Conservation (phyloP, 345 rosid genomes). For the Salix arbutifolia region DNA sequence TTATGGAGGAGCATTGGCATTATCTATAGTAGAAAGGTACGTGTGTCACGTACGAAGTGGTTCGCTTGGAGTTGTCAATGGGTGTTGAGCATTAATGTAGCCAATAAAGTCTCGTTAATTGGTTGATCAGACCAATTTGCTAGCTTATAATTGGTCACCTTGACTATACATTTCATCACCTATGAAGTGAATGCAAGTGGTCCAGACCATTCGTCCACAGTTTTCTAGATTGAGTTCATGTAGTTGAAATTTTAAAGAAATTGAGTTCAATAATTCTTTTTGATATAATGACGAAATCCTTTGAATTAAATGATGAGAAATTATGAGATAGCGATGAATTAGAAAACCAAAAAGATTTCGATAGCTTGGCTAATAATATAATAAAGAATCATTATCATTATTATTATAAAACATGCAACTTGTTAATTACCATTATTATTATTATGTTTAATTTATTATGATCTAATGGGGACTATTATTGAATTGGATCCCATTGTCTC, state of each 20-base stretch:
- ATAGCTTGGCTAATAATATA: no score
- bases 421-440: background rate
- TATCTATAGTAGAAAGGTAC: slow-evolving; percentile 13
- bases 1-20: background rate
- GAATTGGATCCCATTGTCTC: background rate
- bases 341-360: no score
- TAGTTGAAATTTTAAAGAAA: no score
- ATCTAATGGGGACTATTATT: background rate
- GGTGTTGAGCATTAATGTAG: background rate
- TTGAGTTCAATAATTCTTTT: no score
- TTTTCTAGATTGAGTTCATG: background rate
- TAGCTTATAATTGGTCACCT: slow-evolving; percentile 28
- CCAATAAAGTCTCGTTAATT: background rate
- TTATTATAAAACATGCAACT: background rate
- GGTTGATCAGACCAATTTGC: slow-evolving; percentile 16
- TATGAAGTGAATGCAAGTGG: slow-evolving; percentile 25
- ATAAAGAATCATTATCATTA: no score
- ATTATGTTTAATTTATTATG: background rate
- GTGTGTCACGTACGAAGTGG: slow-evolving; percentile 31
- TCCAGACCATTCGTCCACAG: slow-evolving; percentile 13
- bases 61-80: slow-evolving; percentile 6
- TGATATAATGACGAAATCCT: no score
- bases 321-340: no score
- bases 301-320: no score
- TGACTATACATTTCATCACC: slow-evolving; percentile 15